Evolutionary conservation across 139 green algal species (phyloP).

Genomic region (Mychonastes homosphaera): DNA sequence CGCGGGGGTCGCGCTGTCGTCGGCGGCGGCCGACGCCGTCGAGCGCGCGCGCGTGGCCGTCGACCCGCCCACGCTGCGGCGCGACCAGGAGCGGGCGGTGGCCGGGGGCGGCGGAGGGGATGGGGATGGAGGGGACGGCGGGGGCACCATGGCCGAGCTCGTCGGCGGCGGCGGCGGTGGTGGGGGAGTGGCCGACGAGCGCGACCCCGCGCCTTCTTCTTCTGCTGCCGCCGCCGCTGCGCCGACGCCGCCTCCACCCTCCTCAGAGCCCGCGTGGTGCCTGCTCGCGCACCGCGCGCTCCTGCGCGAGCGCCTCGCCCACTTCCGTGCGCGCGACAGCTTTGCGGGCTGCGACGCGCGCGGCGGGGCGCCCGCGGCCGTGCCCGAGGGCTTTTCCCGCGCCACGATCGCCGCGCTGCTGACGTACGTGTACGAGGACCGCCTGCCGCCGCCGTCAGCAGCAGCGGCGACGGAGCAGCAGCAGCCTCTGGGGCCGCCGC

Average conservation of each 20-base stretch:
- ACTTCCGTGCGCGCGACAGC: background rate
- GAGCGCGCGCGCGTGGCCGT: background rate
- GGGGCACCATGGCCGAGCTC: background rate
- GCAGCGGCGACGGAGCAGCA: too few relatives aligned
- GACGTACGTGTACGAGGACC: constrained; percentile 44
- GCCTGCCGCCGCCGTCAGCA: constrained; percentile 11
- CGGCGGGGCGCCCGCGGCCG: constrained; percentile 7
- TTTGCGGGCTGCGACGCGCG: too few relatives aligned
- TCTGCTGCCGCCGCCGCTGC: background rate
- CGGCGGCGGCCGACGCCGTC: background rate
- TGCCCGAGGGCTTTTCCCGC: constrained; percentile 48
- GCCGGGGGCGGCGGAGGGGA: background rate
- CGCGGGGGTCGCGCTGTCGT: too few relatives aligned
- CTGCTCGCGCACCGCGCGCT: background rate
- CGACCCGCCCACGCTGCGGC: background rate
- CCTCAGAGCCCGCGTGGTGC: background rate
- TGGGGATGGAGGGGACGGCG: background rate
- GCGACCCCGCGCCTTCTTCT: too few relatives aligned
- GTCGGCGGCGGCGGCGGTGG: background rate
- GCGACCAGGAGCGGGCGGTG: background rate
- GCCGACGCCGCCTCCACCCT: background rate
- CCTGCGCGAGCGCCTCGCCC: background rate
- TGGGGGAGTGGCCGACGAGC: too few relatives aligned
- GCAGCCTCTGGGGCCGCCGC: too few relatives aligned
- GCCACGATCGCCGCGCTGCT: constrained; percentile 29